Base-by-base conservation (phyloP, 2,329 filamentous ascomycete species). In the Fusarium hainanense region DNA sequence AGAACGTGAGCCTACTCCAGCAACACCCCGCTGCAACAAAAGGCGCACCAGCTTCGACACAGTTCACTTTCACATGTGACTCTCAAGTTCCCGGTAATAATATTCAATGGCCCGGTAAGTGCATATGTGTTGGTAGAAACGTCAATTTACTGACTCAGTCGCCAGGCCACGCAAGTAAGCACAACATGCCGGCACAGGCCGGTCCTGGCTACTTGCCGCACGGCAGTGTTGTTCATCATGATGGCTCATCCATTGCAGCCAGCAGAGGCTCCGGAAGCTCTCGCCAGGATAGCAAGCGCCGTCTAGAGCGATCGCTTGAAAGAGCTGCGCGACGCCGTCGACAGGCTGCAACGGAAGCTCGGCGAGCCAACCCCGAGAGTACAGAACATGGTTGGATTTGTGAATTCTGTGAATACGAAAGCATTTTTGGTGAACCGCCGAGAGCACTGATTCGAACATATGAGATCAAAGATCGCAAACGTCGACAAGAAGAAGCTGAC, bases 321-420 rank as follows among this genome's bases (percentile, higher is more conserved):
- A 81, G 89, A 66, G 93, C 94, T 61, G 94, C 93, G 27, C 89
- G 89, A 25, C 89, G 93, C 70, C 91, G 96, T 9, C 91, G 91
- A 63, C 87, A 92, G 48, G 87, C 93, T 75, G 92, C 96, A 65
- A 88, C 92, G 74, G 91, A 92, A 69, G 87, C 88, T 59, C 97
- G 96, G 78, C 89, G 88, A 66, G 89, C 92, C 74, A 90, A 92
- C 74, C 91, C 92, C 3, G 92, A 92, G 3, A 81, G 82, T 32
- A 72, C 74, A 3, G 91, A 93, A 70, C 93, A 97, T 66, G 87
- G 94, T 52, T 98, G 94, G 93, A 94, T 98, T 48, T 99, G 96
- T 81, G 93, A 98, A 76, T 98, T 98, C 78, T 99, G 96, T 83
- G 96, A 99, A 79, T 99, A 98, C 77, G 95, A 98, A 80, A 89